A percentile compares a stretch with the other conserved stretches of the same genome.
phyloP scores from a whole-genome alignment of 2,329 filamentous ascomycete genomes.

The Fusarium heterosporum region DNA sequence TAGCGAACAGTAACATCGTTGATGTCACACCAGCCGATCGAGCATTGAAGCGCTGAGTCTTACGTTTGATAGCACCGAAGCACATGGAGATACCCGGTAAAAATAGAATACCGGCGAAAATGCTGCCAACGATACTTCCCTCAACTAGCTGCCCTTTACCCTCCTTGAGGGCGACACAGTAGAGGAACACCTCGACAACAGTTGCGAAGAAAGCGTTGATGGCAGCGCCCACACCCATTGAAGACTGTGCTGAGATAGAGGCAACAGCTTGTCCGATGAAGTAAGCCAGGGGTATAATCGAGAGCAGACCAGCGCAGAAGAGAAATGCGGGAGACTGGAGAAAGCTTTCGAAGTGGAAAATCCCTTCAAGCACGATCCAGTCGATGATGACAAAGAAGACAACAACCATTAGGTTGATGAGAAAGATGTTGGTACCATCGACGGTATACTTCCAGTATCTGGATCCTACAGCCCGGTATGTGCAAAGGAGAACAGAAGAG shows the following conservation, averaged over 20 bases:
- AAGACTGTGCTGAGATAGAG: conserved; percentile 97
- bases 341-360: conserved; percentile 76
- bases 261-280: conserved; percentile 99
- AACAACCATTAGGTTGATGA: conserved; percentile 94
- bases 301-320: conserved; percentile 85
- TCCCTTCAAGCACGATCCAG: conserved; percentile 80
- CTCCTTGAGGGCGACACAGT: conserved; percentile 91
- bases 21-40: conserved; percentile 96
- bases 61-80: conserved; percentile 96
- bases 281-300: conserved; percentile 96
- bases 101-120: conserved; percentile 96
- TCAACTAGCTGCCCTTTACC: conserved; percentile 95
- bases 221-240: conserved; percentile 96
- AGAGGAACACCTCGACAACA: conserved; percentile 96
- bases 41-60: conserved; percentile 98
- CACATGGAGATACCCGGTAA: conserved; percentile 97
- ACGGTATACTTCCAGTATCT: conserved; percentile 99
- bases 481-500: conserved; percentile 92
- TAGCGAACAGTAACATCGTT: conserved; percentile 96
- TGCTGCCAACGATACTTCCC: conserved; percentile 96
- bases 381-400: conserved; percentile 97
- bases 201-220: conserved; percentile 99
- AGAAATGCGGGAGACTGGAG: conserved; percentile 87
- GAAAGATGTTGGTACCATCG: conserved; percentile 98
- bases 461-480: conserved; percentile 91